Evolutionary conservation across 1,284 basidiomycete genomes (phyloP), one percentile per base, ranked within the genome.

Genomic region (Marasmius fiardii): DNA sequence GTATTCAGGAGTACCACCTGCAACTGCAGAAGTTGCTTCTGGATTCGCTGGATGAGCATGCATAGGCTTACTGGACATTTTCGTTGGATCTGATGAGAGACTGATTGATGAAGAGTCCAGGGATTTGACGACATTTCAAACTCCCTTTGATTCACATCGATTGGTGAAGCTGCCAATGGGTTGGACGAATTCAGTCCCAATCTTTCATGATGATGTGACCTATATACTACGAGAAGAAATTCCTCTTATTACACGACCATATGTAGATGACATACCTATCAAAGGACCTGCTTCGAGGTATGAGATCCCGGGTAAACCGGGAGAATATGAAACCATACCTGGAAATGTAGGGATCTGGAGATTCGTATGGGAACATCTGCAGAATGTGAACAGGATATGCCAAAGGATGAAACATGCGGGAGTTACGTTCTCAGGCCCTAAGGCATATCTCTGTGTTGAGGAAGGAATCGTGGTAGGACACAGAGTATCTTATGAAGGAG

Each of bases 101-200:
- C 21, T 51, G 3, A 52, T 76, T 2, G 64, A 58, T 0, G 44
- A 57, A 26, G 4, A 21, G 1, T 73, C 69, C 0, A 45, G 69
- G 2, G 71, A 75, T 45, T 43, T 67, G 1, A 72, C 70, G 0
- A 68, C 67, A 0, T 70, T 70, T 44, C 63, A 65, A 35, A 61
- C 65, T 0, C 67, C 64, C 0, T 57, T 64, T 8, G 63, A 66
- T 0, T 59, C 58, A 0, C 44, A 65, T 1, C 41, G 54, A 3
- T 56, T 68, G 2, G 64, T 64, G 12, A 53, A 33, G 34, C 39
- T 63, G 26, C 62, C 56, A 5, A 64, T 55, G 54, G 74, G 75
- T 0, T 77, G 66, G 66, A 74, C 72, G 0, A 74, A 76, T 50
- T 74, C 69, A 0, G 67, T 73, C 0, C 67, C 68, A 0, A 69